Evolutionary conservation across 2,329 filamentous ascomycete genomes (phyloP), one percentile per base, ranked within the genome.

Genomic region (Claviceps monticola): DNA sequence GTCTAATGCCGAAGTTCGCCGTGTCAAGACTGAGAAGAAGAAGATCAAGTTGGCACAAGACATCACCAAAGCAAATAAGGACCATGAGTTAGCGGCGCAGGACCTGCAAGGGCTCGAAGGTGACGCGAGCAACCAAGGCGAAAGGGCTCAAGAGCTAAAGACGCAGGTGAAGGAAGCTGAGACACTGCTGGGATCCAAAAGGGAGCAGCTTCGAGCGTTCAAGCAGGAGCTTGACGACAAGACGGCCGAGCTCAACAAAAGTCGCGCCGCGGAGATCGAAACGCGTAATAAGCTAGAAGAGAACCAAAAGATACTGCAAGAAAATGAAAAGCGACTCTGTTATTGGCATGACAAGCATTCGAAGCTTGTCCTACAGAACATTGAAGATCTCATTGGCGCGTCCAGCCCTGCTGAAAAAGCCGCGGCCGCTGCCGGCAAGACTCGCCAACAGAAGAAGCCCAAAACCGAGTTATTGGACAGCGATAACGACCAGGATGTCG

Each of bases 221-320:
- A 98, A 97, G 70, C 73, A 79, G 4, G 87, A 95, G 60, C 76
- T 97, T 11, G 91, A 98, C 58, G 83, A 86, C 60, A 95, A 90
- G 73, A 85, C 81, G 1, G 72, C 83, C 0, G 88, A 94, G 64
- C 76, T 97, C 52, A 96, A 97, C 62, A 85, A 88, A 62, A 95
- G 86, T 0, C 81, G 91, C 9, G 90, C 88, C 0, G 74, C 84
- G 3, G 93, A 98, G 67, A 96, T 98, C 55, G 93, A 98, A 68
- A 96, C 97, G 89, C 86, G 87, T 56, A 97, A 97, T 69, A 95
- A 95, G 71, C 82, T 98, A 1, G 93, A 97, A 63, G 91, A 97
- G 64, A 93, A 91, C 65, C 86, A 95, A 58, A 98, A 98, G 70
- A 80, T 84, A 9, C 76, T 97, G 14, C 68, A 72, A 0, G 91